Percentiles rank a stretch among this genome's conserved stretches.
These are phyloP conservation scores for Saccharomycopsis fermentans DNA, from an alignment of 805 yeast species.

Conservation along the genomic window DNA sequence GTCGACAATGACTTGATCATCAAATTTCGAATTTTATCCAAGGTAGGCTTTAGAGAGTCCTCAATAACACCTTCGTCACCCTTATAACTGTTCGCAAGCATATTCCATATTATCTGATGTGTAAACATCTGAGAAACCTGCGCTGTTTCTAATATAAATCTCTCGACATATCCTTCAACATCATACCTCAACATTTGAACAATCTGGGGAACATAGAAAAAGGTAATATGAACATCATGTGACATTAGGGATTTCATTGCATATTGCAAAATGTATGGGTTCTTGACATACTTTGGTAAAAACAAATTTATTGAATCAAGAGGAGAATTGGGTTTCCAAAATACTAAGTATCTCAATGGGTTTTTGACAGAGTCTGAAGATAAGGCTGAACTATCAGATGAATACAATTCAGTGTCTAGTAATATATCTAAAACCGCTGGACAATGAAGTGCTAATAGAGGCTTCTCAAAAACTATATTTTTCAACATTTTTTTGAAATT, in stretches of 20 bases:
- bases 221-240: conserved; percentile 79
- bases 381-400: conserved; percentile 24
- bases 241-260: conserved; percentile 83
- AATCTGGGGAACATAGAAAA: conserved; percentile 96
- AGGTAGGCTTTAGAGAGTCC: conserved; percentile 70
- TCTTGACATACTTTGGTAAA: conserved; percentile 57
- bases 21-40: conserved; percentile 59
- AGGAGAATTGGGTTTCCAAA: conserved; percentile 74
- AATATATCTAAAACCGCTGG: conserved; percentile 53
- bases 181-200: conserved; percentile 89
- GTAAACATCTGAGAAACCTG: conserved; percentile 85
- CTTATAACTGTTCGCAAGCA: conserved; percentile 83
- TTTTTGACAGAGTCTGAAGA: conserved; percentile 24
- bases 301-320: conserved; percentile 77
- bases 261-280: conserved; percentile 69
- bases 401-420: conserved; percentile 22
- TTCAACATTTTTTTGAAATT: conserved; percentile 25
- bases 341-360: conserved; percentile 28
- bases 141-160: conserved; percentile 86
- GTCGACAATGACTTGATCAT: conserved; percentile 55
- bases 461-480: conserved; percentile 41
- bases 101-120: conserved; percentile 97
- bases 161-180: conserved; percentile 70
- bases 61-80: conserved; percentile 81
- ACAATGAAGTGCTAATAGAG: conserved; percentile 45